Conservation (phyloP, 2,329 filamentous ascomycete species). For the Diaporthe amygdali region DNA sequence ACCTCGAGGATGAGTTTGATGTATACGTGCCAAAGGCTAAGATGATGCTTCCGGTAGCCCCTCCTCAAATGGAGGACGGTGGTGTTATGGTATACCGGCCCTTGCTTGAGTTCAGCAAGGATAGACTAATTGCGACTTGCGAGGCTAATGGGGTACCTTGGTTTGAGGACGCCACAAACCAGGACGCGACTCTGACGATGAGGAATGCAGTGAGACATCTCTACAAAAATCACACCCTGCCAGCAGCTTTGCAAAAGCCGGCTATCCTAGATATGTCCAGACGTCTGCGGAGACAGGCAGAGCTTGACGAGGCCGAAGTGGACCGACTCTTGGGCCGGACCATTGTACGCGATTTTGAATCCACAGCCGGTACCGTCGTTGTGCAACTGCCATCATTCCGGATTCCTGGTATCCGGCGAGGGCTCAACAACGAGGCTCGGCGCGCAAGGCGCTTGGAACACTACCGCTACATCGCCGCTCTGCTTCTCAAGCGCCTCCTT, state of each 20-base stretch:
- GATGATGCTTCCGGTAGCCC: conserved; percentile 24
- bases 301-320: conserved; percentile 56
- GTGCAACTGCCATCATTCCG: conserved; percentile 49
- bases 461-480: conserved; percentile 49
- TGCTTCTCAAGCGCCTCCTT: conserved; percentile 54
- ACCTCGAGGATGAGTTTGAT: conserved; percentile 31
- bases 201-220: conserved; percentile 83
- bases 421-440: conserved; percentile 28
- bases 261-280: conserved; percentile 67
- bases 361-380: conserved; percentile 53
- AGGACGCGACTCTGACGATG: conserved; percentile 74
- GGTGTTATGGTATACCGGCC: conserved; percentile 74
- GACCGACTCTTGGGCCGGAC: conserved; percentile 57
- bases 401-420: conserved; percentile 27
- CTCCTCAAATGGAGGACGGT: conserved; percentile 60
- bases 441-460: conserved; percentile 38
- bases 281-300: conserved; percentile 51
- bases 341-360: conserved; percentile 52
- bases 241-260: conserved; percentile 70
- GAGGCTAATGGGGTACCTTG: conserved; percentile 69
- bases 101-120: conserved; percentile 73
- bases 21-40: conserved; percentile 26
- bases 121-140: conserved; percentile 77
- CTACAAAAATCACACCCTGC: conserved; percentile 63
- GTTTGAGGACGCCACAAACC: conserved; percentile 87